Evolutionary conservation across 2,329 filamentous ascomycete species (phyloP).

Genomic region (Arthrobotrys musiformis): DNA sequence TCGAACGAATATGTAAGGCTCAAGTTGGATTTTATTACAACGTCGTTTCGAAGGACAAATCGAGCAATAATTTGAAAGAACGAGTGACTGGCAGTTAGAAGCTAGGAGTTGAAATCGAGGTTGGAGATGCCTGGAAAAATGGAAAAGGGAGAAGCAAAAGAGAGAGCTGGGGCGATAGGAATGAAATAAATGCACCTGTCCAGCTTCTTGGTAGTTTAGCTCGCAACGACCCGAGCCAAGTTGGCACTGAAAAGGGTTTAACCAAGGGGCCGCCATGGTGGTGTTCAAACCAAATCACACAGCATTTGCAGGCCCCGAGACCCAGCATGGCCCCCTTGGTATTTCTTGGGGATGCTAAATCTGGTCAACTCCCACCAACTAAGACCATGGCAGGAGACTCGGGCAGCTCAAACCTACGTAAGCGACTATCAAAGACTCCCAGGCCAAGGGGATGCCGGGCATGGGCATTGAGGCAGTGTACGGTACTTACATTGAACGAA

Average conservation of each 20-base stretch:
- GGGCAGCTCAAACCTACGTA: conserved; percentile 24
- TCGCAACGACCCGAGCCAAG: background rate
- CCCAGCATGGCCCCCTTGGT: conserved; percentile 21
- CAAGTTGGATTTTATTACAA: background rate
- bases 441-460: conserved; percentile 11
- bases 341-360: conserved; percentile 34
- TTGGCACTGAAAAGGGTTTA: conserved; percentile 10
- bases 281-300: conserved; percentile 5
- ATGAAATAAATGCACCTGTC: conserved; percentile 2
- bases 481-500: background rate
- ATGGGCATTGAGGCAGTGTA: conserved; percentile 38
- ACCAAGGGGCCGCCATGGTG: conserved; percentile 10
- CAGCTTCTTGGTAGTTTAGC: conserved; percentile 3
- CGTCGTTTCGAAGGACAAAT: background rate
- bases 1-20: background rate
- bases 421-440: conserved; percentile 7
- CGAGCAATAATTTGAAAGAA: background rate
- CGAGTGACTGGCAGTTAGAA: conserved; percentile 28
- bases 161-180: background rate
- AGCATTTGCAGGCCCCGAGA: conserved; percentile 4
- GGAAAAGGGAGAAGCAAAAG: background rate
- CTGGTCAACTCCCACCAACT: background rate
- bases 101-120: background rate
- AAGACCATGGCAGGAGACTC: conserved; percentile 13
- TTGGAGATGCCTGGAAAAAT: conserved; percentile 4